A percentile compares a stretch with the other conserved stretches of the same genome.
These are phyloP conservation scores for Lichtheimia hyalospora DNA, from an alignment of 371 early-diverging fungal species.

Conservation along the genomic window DNA sequence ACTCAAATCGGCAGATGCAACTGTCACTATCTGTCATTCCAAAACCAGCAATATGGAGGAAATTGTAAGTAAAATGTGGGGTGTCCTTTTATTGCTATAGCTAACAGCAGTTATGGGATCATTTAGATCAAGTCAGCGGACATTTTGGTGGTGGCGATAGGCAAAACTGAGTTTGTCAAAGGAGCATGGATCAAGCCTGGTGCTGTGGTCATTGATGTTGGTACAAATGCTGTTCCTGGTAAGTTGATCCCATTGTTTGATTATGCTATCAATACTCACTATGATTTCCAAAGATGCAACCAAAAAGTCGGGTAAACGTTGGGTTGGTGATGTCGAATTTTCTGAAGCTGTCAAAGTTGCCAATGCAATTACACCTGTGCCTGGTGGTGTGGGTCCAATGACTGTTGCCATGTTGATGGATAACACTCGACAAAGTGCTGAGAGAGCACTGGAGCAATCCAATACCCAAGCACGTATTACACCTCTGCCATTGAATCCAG, in stretches of 20 bases:
- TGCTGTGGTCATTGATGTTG: conserved; percentile 92
- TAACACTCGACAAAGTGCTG: conserved; percentile 78
- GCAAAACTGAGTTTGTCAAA: conserved; percentile 73
- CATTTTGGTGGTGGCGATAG: conserved; percentile 87
- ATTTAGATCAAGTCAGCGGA: conserved; percentile 71
- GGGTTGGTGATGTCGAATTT: conserved; percentile 92
- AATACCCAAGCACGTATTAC: conserved; percentile 49
- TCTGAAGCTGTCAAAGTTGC: conserved; percentile 67
- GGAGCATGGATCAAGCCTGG: conserved; percentile 92
- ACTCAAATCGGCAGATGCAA: conserved; percentile 76
- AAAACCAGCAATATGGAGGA: conserved; percentile 62
- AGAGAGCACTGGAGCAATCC: conserved; percentile 34
- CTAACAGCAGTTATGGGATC: neutral
- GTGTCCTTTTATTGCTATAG: neutral
- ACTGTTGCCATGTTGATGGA: conserved; percentile 93
- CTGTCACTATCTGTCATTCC: conserved; percentile 92
- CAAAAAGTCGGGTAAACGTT: conserved; percentile 82
- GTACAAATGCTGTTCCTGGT: conserved; percentile 82
- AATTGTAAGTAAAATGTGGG: neutral
- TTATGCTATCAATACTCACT: neutral
- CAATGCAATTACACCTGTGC: conserved; percentile 88
- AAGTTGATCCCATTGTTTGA: conserved; percentile 1
- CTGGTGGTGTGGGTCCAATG: conserved; percentile 97
- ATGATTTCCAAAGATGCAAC: conserved; percentile 55
- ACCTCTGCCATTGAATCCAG: conserved; percentile 63